These are phyloP conservation scores for Oryza meyeriana DNA, from an alignment of 176 grass and related monocot genomes.

Conservation along the genomic window DNA sequence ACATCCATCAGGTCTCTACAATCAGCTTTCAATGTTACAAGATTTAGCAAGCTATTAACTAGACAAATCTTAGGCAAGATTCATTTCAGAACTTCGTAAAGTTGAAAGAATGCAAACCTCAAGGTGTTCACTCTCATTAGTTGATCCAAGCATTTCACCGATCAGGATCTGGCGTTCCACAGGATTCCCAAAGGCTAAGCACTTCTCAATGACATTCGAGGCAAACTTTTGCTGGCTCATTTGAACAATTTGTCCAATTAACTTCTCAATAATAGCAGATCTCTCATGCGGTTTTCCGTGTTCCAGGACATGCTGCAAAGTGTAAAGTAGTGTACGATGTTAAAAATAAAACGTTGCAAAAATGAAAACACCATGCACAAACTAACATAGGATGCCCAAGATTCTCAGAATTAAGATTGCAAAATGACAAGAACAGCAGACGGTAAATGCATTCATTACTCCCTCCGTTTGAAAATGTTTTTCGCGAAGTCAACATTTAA, in stretches of 20 bases:
- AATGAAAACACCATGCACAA: not conserved
- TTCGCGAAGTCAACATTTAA: too few species aligned
- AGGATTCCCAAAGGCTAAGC: slow-evolving; percentile 64
- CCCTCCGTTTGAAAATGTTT: too few species aligned
- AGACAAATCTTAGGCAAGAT: not conserved
- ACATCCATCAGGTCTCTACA: not conserved
- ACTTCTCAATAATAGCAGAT: slow-evolving; percentile 62
- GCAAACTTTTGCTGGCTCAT: slow-evolving; percentile 88
- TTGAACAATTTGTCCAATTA: slow-evolving; percentile 70
- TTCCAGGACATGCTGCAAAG: slow-evolving; percentile 67
- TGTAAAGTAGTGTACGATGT: slow-evolving; percentile 23
- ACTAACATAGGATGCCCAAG: not conserved
- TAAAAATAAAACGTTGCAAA: slow-evolving; percentile 19
- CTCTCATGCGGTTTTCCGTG: slow-evolving; percentile 64
- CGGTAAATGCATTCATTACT: not conserved
- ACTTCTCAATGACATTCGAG: slow-evolving; percentile 72
- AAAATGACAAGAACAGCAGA: not conserved
- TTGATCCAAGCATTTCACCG: slow-evolving; percentile 68
- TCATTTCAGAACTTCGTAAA: not conserved
- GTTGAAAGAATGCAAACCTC: slow-evolving; percentile 39
- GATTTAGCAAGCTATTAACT: not conserved
- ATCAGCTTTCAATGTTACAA: not conserved
- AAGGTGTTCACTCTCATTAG: slow-evolving; percentile 60
- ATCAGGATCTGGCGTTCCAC: slow-evolving; percentile 60
- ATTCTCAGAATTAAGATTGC: not conserved